Conservation (phyloP, 352 stramenopile species). For the Pythium angustatum region DNA sequence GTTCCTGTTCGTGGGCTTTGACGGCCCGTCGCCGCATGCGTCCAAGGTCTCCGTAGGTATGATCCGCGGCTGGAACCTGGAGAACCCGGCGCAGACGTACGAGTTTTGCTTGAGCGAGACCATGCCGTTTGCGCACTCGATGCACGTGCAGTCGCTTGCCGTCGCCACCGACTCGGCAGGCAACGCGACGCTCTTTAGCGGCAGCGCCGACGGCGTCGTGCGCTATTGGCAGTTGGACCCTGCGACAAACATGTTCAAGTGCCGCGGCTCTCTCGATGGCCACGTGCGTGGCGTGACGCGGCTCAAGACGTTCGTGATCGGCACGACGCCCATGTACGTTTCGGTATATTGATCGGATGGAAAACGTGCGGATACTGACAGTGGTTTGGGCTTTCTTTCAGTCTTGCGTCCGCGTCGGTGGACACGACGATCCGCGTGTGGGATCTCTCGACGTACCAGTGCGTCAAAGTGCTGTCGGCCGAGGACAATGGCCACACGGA, state of each 20-base stretch:
- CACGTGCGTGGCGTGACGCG: constrained; percentile 79
- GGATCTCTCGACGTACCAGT: constrained; percentile 83
- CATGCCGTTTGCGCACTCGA: constrained; percentile 78
- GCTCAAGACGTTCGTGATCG: constrained; percentile 82
- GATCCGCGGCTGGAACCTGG: constrained; percentile 82
- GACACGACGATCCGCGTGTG: constrained; percentile 83
- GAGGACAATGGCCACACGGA: constrained; percentile 80
- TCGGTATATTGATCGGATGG: too few species aligned
- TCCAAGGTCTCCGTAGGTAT: constrained; percentile 64
- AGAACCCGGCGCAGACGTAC: constrained; percentile 66
- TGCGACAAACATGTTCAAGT: constrained; percentile 71
- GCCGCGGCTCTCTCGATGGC: constrained; percentile 68
- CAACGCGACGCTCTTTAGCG: constrained; percentile 76
- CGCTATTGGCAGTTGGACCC: constrained; percentile 84
- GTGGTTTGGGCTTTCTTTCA: constrained; percentile 10
- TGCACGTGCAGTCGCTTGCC: constrained; percentile 70
- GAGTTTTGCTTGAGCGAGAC: constrained; percentile 61
- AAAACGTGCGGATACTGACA: too few species aligned
- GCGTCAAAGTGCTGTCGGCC: constrained; percentile 68
- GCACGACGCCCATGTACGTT: constrained; percentile 52
- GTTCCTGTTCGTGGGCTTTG: constrained; percentile 84
- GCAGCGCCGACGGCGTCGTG: constrained; percentile 71
- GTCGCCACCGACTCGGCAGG: constrained; percentile 67
- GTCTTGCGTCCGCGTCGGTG: constrained; percentile 77
- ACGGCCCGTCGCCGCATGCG: constrained; percentile 60